phyloP scores from a whole-genome alignment of 1,284 basidiomycete genomes.

The Psilocybe mexicana region DNA sequence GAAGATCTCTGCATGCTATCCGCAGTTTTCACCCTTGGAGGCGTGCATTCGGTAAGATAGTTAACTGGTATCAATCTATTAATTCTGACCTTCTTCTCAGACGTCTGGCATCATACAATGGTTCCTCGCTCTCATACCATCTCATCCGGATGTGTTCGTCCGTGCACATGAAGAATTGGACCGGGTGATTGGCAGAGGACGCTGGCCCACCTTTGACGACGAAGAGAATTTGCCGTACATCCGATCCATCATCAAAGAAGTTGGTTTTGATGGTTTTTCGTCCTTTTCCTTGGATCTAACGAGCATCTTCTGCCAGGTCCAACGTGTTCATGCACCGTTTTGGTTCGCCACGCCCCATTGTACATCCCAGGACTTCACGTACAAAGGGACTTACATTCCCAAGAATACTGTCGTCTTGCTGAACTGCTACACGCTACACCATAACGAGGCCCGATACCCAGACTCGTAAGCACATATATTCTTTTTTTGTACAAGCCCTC shows the following conservation, averaged over 20 bases:
- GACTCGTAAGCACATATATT: neutral
- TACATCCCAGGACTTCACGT: constrained; percentile 33
- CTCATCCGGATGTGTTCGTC: constrained; percentile 8
- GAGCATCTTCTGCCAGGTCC: constrained; percentile 10
- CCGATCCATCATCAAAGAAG: constrained; percentile 6
- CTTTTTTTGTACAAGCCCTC: neutral
- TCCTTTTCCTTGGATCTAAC: constrained; percentile 23
- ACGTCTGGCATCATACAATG: constrained; percentile 38
- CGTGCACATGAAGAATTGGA: constrained; percentile 8
- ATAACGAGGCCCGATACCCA: neutral
- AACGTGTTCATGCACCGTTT: constrained; percentile 33
- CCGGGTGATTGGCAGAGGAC: constrained; percentile 2
- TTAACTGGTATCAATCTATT: neutral
- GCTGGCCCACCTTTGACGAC: constrained; percentile 6
- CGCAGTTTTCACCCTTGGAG: constrained; percentile 43
- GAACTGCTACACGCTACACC: constrained; percentile 19
- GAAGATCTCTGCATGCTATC: constrained; percentile 40
- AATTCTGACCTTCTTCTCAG: constrained; percentile 18
- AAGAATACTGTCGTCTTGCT: constrained; percentile 34
- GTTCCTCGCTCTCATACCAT: constrained; percentile 33
- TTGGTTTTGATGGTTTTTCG: constrained; percentile 3
- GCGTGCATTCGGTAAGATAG: constrained; percentile 38
- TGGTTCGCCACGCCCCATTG: constrained; percentile 36
- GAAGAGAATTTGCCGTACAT: constrained; percentile 7
- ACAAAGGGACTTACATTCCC: constrained; percentile 33